Evolutionary conservation across 2,329 filamentous ascomycete genomes (phyloP), one percentile per base, ranked within the genome.

Genomic region (Simplicillium aogashimaense): DNA sequence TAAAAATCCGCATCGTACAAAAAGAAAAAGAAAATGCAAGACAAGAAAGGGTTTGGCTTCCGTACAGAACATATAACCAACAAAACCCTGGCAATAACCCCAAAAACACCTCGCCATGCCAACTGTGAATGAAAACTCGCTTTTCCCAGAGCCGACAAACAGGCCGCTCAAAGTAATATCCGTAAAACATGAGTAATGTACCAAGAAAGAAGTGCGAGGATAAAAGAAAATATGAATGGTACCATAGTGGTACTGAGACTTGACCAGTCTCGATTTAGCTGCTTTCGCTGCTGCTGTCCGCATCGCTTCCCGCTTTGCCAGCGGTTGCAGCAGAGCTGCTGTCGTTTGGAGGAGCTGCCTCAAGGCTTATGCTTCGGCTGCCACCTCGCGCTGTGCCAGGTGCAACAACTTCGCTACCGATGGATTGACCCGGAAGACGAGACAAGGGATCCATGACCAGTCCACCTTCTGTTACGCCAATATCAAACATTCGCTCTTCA

Each of bases 241-340:
- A n/a, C n/a, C n/a, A n/a, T n/a, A n/a, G n/a, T n/a, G n/a, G n/a
- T n/a, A n/a, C n/a, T n/a, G n/a, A n/a, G n/a, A n/a, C n/a, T n/a
- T n/a, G n/a, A n/a, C n/a, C n/a, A 25, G 20, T 25, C 5, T 25
- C 20, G 9, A 9, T 57, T 40, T 63, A 57, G 10, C 51, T 39
- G 20, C 36, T 13, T 3, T 40, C 50, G 18, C 60, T 60, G 35
- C 55, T 65, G 40, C 48, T 60, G 45, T 61, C 63, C 0, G 61
- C 62, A 1, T 57, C 57, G 39, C 65, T 69, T 43, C 55, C 55
- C 2, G 54, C 52, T 4, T 55, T 64, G 4, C 63, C 64, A 13
- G 58, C 63, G 2, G 65, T 68, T 4, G 64, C 65, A 7, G 53
- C 55, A 3, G 65, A 67, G 28, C 61, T 66, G 6, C 54, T 55